phyloP scores from a whole-genome alignment of 495 filamentous ascomycete species.

The Schizothecium vesticola region DNA sequence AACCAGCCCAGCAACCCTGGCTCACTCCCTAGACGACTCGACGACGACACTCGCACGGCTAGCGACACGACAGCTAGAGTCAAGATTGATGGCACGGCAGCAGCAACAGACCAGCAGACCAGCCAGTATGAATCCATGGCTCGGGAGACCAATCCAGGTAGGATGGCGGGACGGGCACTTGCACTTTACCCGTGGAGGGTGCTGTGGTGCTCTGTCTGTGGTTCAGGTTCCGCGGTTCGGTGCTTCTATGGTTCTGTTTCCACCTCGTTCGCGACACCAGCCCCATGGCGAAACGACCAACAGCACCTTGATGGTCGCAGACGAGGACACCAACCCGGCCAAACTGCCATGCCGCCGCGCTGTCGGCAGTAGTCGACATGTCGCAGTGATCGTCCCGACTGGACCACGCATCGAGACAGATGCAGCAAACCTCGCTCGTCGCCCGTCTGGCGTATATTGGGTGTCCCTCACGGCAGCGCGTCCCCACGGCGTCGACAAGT shows the following conservation, averaged over 20 bases:
- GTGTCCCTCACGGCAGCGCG: neutral
- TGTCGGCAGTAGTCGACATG: conserved; percentile 4
- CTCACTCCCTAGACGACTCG: neutral
- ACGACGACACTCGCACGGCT: neutral
- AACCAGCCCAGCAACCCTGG: neutral
- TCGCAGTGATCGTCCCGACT: conserved; percentile 7
- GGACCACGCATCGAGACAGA: neutral
- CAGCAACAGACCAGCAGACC: neutral
- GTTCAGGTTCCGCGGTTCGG: neutral
- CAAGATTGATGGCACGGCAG: neutral
- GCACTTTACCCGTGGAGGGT: neutral
- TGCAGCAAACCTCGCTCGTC: neutral
- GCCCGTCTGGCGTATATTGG: conserved; percentile 8
- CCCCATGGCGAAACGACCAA: neutral
- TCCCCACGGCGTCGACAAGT: too few relatives aligned
- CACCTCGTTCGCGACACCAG: neutral
- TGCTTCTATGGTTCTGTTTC: neutral
- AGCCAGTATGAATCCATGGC: neutral
- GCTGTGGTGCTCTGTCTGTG: neutral
- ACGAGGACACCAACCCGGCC: neutral
- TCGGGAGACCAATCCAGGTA: neutral
- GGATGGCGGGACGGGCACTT: neutral
- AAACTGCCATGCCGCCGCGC: neutral
- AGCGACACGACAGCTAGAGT: neutral
- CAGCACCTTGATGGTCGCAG: neutral